Evolutionary conservation across 192 early-diverging fungal species (phyloP), one percentile per base, ranked within the genome.

Genomic region (Chytriomyces confervae): DNA sequence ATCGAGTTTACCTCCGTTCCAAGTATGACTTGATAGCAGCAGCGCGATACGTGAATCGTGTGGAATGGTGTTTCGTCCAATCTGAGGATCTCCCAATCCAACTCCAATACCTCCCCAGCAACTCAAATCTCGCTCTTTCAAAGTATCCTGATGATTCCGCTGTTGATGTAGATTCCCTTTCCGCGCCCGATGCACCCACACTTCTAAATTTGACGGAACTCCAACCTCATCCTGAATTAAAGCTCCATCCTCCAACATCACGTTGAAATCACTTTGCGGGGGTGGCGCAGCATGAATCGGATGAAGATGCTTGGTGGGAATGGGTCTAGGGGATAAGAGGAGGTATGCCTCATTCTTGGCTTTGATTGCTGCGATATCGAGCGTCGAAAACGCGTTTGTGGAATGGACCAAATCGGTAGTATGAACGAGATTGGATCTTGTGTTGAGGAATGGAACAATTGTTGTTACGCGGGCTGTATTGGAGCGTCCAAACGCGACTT

Each of bases 1-100:
- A 20, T 36, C 4, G 20, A 57, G 27, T 23, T 72, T 45, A 72
- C 69, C 69, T 72, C 69, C 69, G 57, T 61, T 72, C 69, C 69
- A 72, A 24, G 50, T 20, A 61, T 72, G 69, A 61, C 69, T 72
- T 23, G 69, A 72, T 24, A 72, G 13, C 8, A 72, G 1, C 18
- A 53, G 50, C 24, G 27, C 18, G 29, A 72, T 69, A 3, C 67
- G 9, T 2, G 36, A 47, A n/a, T 69, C 67, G 5, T 16, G 10
- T 5, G 43, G 24, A 45, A 69, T 29, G 20, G 24, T 13, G 43
- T 69, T 69, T 43, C 48, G 43, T 6, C 10, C 10, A 49, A 69
- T 69, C 13, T 20, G 43, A 3, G 67, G 67, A 46, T 69, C 49
- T 18, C 67, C 67, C 16, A 50, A 20, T 46, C 67, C 67, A 24